Evolutionary conservation across 495 filamentous ascomycete genomes (phyloP), one percentile per base, ranked within the genome.

Genomic region (Podospora sp.): DNA sequence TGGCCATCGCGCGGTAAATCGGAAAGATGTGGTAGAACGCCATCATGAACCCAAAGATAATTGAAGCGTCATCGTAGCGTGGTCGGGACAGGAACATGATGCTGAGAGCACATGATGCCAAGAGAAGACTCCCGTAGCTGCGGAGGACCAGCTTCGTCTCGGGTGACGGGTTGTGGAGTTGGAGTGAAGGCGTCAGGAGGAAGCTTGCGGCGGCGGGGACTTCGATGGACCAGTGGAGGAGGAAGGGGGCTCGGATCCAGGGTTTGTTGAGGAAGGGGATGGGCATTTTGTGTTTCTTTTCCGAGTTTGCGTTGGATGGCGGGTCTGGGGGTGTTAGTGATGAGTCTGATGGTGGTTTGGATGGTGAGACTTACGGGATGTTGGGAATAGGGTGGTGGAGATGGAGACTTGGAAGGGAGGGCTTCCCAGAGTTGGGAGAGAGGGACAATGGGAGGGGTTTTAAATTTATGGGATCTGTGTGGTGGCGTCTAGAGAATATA

Each of bases 1-100:
- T 57, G 1, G 24, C 22, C 6, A 9, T 74, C 0, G 80, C 81
- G 25, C 81, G 69, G 55, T 70, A 74, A 18, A 69, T 71, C 0
- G 81, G 81, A 69, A 75, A 83, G 0, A 77, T 35, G 27, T 83
- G 81, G 26, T 81, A 83, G 25, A 70, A 69, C 1, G 72, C 79
- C 56, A 83, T 51, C 12, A 74, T 71, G 0, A 71, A 55, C 2
- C 75, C 72, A 7, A 79, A 58, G 2, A 70, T 60, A 6, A 66
- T 67, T 0, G 66, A 53, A 0, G 70, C 69, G 9, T 58, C 0
- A 58, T 77, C 67, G 36, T 72, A 67, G 7, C 52, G 57, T 1
- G 72, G 33, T 11, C 61, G 65, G n/a, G 22, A 8, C 9, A 76
- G 60, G 49, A 81, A 63, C 29, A 26, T 55, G 8, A 72, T 63